Evolutionary conservation across 495 filamentous ascomycete species (phyloP).

Genomic region (Aspergillus funiculosus): DNA sequence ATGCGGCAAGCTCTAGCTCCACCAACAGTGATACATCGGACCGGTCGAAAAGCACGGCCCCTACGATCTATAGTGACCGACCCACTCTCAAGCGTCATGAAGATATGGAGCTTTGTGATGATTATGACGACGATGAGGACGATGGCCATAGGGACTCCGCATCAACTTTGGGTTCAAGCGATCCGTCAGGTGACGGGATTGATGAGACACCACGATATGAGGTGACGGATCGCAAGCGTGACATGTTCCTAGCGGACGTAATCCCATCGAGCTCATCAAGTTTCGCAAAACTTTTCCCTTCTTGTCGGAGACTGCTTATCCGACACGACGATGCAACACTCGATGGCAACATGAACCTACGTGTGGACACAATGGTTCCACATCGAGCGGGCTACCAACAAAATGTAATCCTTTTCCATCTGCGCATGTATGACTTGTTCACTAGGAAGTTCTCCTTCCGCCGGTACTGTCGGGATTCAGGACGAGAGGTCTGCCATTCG

Average conservation of each 20-base stretch:
- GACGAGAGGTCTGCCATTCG: conserved; percentile 87
- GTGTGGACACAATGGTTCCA: conserved; percentile 72
- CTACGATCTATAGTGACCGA: conserved; percentile 59
- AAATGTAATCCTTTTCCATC: conserved; percentile 82
- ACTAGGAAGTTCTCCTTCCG: conserved; percentile 84
- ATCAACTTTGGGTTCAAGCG: conserved; percentile 76
- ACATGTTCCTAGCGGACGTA: conserved; percentile 55
- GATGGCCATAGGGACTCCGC: conserved; percentile 53
- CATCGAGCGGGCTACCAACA: conserved; percentile 49
- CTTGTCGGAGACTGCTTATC: conserved; percentile 70
- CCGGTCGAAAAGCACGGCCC: conserved; percentile 61
- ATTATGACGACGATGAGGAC: conserved; percentile 1
- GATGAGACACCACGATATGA: conserved; percentile 52
- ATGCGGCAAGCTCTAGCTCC: conserved; percentile 49
- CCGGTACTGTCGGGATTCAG: conserved; percentile 87
- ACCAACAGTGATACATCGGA: conserved; percentile 59
- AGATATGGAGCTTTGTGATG: conserved; percentile 28
- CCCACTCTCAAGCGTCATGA: conserved; percentile 42
- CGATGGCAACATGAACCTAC: conserved; percentile 97
- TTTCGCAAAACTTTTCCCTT: conserved; percentile 85
- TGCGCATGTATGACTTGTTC: conserved; percentile 90
- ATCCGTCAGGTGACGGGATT: conserved; percentile 56
- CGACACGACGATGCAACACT: conserved; percentile 86
- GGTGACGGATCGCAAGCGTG: conserved; percentile 57
- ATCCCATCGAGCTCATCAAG: conserved; percentile 72